A percentile compares a stretch with the other conserved stretches of the same genome.
Conservation (phyloP, 495 filamentous ascomycete genomes). For the Aspergillus bertholletiae region DNA sequence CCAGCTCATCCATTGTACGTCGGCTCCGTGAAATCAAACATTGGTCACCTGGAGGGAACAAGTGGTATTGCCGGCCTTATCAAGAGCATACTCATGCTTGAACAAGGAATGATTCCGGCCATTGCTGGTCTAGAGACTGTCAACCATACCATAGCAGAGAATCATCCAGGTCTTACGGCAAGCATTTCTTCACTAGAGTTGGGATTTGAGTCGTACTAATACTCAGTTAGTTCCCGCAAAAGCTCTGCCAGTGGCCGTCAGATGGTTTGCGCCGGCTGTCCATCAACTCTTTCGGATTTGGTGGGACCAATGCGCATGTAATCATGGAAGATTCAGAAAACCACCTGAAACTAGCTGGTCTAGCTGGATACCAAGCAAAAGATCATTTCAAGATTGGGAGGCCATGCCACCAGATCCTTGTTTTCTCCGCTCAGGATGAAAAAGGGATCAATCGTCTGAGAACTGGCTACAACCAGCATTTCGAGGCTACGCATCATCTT, state of each 20-base stretch:
- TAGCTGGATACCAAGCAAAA: no score
- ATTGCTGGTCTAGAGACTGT: slow-evolving; percentile 47
- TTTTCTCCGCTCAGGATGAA: slow-evolving; percentile 22
- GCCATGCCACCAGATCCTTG: slow-evolving; percentile 8
- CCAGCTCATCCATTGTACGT: slow-evolving; percentile 23
- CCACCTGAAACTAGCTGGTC: slow-evolving; percentile 8
- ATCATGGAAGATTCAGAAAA: slow-evolving; percentile 29
- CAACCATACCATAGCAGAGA: slow-evolving; percentile 34
- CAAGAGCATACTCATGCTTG: slow-evolving; percentile 52
- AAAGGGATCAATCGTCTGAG: slow-evolving; percentile 10
- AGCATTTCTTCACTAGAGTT: no score
- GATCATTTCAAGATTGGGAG: no score
- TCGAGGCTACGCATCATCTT: neutral
- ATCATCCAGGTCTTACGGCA: slow-evolving; percentile 1
- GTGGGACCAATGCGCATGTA: slow-evolving; percentile 31
- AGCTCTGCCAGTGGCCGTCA: slow-evolving; percentile 13
- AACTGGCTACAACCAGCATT: neutral
- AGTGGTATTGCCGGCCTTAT: slow-evolving; percentile 57
- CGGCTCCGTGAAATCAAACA: slow-evolving; percentile 47
- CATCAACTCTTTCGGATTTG: slow-evolving; percentile 33
- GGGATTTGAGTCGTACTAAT: no score
- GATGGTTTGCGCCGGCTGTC: slow-evolving; percentile 22
- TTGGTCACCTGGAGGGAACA: slow-evolving; percentile 51
- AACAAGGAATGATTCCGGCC: slow-evolving; percentile 39
- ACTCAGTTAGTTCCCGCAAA: slow-evolving; percentile 9